Conservation (phyloP, 2,329 filamentous ascomycete genomes). For the Daldinia eschscholtzii region DNA sequence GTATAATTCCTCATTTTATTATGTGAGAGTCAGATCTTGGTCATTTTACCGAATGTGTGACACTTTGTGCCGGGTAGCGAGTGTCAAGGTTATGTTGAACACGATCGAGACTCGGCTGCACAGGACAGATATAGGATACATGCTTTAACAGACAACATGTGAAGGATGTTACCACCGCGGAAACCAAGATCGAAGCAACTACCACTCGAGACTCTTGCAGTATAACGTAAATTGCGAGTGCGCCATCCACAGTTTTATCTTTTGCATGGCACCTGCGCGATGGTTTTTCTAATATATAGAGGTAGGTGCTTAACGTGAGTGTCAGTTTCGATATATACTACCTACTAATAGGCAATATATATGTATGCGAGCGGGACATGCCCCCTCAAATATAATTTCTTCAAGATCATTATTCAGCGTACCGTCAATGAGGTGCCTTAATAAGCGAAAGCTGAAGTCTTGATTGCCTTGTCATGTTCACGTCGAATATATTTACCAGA, state of each 20-base stretch:
- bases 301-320: too few relatives aligned
- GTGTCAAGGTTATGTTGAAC: not conserved
- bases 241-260: not conserved
- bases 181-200: not conserved
- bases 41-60: not conserved
- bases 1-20: not conserved
- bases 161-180: conserved; percentile 1
- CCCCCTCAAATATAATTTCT: not conserved
- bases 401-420: not conserved
- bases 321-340: not conserved
- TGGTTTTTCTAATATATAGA: too few relatives aligned
- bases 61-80: not conserved
- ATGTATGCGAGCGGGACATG: not conserved
- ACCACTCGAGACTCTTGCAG: not conserved
- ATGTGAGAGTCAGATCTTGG: not conserved
- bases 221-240: not conserved
- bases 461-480: not conserved
- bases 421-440: not conserved
- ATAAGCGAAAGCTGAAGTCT: not conserved
- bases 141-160: conserved; percentile 11
- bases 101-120: not conserved
- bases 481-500: not conserved
- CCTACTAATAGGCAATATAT: not conserved
- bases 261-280: not conserved
- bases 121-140: not conserved